These are phyloP conservation scores for Sporisorium reilianum DNA, from an alignment of 1,284 basidiomycete genomes.

Conservation along the genomic window DNA sequence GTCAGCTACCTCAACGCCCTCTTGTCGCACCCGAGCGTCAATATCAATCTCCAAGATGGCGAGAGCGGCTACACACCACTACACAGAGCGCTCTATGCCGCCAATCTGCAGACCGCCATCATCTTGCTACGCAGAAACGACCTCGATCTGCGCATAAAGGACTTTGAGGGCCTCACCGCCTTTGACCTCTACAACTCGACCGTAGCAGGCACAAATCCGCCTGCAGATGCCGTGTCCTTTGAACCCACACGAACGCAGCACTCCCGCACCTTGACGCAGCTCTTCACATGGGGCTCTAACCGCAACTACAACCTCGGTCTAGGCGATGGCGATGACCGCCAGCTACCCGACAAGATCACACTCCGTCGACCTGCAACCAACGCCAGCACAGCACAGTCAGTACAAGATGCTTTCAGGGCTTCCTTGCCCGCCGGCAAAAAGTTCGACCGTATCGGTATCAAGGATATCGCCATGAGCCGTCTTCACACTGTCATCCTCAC, in stretches of 20 bases:
- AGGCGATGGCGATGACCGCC: conserved; percentile 82
- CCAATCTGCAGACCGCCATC: conserved; percentile 83
- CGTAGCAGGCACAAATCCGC: conserved; percentile 62
- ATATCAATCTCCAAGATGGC: conserved; percentile 83
- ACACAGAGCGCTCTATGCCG: conserved; percentile 88
- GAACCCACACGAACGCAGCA: conserved; percentile 28
- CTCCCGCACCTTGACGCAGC: conserved; percentile 70
- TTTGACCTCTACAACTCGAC: conserved; percentile 88
- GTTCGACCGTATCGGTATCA: conserved; percentile 60
- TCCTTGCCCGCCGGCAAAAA: conserved; percentile 49
- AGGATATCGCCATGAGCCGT: conserved; percentile 62
- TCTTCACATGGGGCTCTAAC: conserved; percentile 94
- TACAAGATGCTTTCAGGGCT: conserved; percentile 20
- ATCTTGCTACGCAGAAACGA: conserved; percentile 81
- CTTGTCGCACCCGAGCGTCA: conserved; percentile 81
- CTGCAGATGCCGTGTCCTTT: conserved; percentile 32
- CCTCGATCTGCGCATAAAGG: conserved; percentile 81
- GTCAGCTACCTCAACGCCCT: conserved; percentile 84
- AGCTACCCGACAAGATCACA: conserved; percentile 82
- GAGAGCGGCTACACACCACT: conserved; percentile 83
- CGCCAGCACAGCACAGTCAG: conserved; percentile 12
- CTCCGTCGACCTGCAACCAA: conserved; percentile 68
- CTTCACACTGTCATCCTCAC: conserved; percentile 65
- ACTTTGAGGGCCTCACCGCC: conserved; percentile 89
- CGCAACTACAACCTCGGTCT: conserved; percentile 78